Evolutionary conservation across 352 stramenopile genomes (phyloP).

Genomic region (Pythium insidiosum): DNA sequence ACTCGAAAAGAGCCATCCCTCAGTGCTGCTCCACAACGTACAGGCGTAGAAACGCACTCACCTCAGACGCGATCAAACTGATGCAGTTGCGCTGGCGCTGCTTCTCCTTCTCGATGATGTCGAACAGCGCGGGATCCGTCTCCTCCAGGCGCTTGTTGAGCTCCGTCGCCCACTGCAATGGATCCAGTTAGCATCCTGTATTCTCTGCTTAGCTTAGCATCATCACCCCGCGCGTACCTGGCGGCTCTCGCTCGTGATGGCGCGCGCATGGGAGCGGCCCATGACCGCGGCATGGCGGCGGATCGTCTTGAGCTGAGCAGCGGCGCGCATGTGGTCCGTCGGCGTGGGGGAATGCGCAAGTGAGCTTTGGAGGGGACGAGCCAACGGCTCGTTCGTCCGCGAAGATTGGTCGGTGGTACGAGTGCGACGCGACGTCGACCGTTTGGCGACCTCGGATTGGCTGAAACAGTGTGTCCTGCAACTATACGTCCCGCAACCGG

Average conservation of each 20-base stretch:
- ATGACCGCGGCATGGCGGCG: slow-evolving; percentile 6
- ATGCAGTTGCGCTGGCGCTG: slow-evolving; percentile 96
- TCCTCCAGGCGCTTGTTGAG: slow-evolving; percentile 87
- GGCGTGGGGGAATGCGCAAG: neutral
- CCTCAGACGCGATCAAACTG: slow-evolving; percentile 98
- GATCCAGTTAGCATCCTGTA: too few relatives aligned
- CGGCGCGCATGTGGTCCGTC: slow-evolving; percentile 12
- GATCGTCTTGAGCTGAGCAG: slow-evolving; percentile 9
- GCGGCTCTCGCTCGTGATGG: slow-evolving; percentile 49
- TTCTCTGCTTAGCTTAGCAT: too few relatives aligned
- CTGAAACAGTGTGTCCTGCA: too few relatives aligned
- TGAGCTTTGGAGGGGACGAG: neutral
- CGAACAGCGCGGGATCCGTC: slow-evolving; percentile 89
- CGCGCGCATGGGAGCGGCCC: slow-evolving; percentile 7
- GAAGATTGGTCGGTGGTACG: too few relatives aligned
- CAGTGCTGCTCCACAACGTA: neutral
- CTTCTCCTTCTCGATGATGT: slow-evolving; percentile 98
- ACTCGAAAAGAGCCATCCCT: neutral
- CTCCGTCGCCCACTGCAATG: slow-evolving; percentile 42
- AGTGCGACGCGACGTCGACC: too few relatives aligned
- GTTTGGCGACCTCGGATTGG: too few relatives aligned
- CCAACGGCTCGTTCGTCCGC: too few relatives aligned
- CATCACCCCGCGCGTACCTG: slow-evolving; percentile 12
- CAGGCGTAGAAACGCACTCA: slow-evolving; percentile 1
- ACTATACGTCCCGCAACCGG: too few relatives aligned